Evolutionary conservation across 2,329 filamentous ascomycete species (phyloP), one percentile per base, ranked within the genome.

Genomic region (Dryadomyces sulphureus): DNA sequence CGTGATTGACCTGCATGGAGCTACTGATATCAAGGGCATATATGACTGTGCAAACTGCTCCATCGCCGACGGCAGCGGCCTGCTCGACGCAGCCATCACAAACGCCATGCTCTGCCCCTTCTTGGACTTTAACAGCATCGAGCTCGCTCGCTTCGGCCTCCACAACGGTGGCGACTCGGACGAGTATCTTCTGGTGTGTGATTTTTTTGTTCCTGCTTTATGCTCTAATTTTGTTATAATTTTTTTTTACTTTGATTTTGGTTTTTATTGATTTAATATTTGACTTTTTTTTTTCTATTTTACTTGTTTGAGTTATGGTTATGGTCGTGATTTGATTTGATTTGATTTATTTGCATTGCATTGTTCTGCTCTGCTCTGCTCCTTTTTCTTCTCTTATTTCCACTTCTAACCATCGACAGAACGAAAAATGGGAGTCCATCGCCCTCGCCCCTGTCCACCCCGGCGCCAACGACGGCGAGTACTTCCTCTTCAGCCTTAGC

Each of bases 391-490:
- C 7, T 2, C 14, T n/a, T 17, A 12, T 16, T n/a, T 16, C 2
- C 14, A 19, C 8, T 45, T 27, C 43, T 45, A 8, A 45, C 43
- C 5, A n/a, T n/a, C n/a, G 19, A 12, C 27, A 48, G 57, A 85
- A 86, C 54, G 81, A 87, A 66, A 87, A 87, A 57, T 87, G 82
- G 82, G 82, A 88, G 64, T 75, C 73, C 19, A 61, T 87, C 41
- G 73, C 75, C 3, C 57, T 85, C 21, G 68, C 77, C 3, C 78
- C 79, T 1, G 71, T 76, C 7, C 58, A 59, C 45, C 59, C 61
- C 3, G 55, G 57, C 19, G 49, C 54, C 2, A 58, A 62, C 35
- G 57, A 60, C 20, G 66, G 74, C 22, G 75, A 84, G 60, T 85
- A 76, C 59, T 84, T 77, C 55, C 57, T 87, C 30, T 73, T 87